Percentiles rank a stretch among this genome's conserved stretches.
These are phyloP conservation scores for Zygosaccharomyces bisporus DNA, from an alignment of 805 yeast species.

Conservation along the genomic window DNA sequence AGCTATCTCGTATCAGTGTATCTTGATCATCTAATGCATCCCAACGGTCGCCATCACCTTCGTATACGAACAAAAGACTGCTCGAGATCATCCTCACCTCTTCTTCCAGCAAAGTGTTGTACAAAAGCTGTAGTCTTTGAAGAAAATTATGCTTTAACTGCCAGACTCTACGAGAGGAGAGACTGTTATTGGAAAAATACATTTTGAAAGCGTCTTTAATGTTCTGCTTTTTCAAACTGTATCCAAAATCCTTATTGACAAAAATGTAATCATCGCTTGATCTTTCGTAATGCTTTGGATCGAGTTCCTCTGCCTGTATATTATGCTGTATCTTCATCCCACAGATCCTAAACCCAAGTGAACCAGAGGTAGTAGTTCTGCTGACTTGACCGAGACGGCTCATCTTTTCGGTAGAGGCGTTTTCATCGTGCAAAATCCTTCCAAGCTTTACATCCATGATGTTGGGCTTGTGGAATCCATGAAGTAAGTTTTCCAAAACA, in stretches of 20 bases:
- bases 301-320: constrained; percentile 18
- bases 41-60: constrained; percentile 61
- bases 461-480: constrained; percentile 62
- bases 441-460: constrained; percentile 86
- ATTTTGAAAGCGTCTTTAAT: constrained; percentile 44
- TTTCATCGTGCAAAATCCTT: constrained; percentile 58
- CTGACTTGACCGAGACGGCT: constrained; percentile 62
- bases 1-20: constrained; percentile 34
- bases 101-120: constrained; percentile 56
- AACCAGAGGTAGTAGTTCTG: constrained; percentile 72
- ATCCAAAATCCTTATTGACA: constrained; percentile 70
- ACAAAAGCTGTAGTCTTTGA: constrained; percentile 61
- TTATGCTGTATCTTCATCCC: constrained; percentile 66
- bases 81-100: constrained; percentile 69
- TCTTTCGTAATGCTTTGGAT: constrained; percentile 14
- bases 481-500: constrained; percentile 67
- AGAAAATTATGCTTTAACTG: constrained; percentile 45
- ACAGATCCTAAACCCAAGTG: constrained; percentile 71
- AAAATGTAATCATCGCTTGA: constrained; percentile 43
- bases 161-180: constrained; percentile 35
- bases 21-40: constrained; percentile 41
- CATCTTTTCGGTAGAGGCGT: constrained; percentile 55
- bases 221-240: constrained; percentile 46
- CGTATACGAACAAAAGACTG: constrained; percentile 69
- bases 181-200: constrained; percentile 42